phyloP scores from a whole-genome alignment of 177 flowering plant species.

The Vitis hybrid region DNA sequence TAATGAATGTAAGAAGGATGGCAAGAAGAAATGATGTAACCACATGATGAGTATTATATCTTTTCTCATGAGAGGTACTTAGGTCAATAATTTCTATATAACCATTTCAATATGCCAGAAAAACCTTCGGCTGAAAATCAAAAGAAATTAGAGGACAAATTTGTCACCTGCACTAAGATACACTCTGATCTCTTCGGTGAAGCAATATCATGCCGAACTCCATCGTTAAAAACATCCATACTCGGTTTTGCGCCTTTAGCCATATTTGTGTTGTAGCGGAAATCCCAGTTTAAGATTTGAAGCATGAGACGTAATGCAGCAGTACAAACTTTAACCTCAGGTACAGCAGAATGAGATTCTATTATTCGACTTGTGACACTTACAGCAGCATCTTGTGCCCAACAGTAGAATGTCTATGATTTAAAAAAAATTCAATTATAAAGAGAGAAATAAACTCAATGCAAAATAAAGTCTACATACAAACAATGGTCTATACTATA shows the following conservation, averaged over 20 bases:
- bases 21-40: neutral
- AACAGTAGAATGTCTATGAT: conserved; percentile 71
- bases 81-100: too few species aligned
- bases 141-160: neutral
- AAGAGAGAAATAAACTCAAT: conserved; percentile 1
- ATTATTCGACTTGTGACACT: conserved; percentile 60
- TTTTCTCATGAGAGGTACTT: too few species aligned
- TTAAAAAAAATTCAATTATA: conserved; percentile 4
- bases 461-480: neutral
- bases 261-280: conserved; percentile 34
- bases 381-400: conserved; percentile 86
- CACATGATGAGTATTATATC: too few species aligned
- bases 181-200: conserved; percentile 56
- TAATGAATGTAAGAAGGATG: neutral
- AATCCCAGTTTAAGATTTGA: conserved; percentile 93
- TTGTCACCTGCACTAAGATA: conserved; percentile 69
- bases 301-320: conserved; percentile 85
- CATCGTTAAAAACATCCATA: conserved; percentile 44
- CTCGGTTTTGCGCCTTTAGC: conserved; percentile 31
- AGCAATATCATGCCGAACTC: conserved; percentile 33
- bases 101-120: neutral
- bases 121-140: neutral
- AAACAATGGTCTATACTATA: conserved; percentile 2
- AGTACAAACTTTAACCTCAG: conserved; percentile 80
- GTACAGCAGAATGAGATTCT: conserved; percentile 49